A percentile compares a stretch with the other conserved stretches of the same genome.
Conservation (phyloP, 2,329 filamentous ascomycete species). For the Magnaporthiopsis poae region DNA sequence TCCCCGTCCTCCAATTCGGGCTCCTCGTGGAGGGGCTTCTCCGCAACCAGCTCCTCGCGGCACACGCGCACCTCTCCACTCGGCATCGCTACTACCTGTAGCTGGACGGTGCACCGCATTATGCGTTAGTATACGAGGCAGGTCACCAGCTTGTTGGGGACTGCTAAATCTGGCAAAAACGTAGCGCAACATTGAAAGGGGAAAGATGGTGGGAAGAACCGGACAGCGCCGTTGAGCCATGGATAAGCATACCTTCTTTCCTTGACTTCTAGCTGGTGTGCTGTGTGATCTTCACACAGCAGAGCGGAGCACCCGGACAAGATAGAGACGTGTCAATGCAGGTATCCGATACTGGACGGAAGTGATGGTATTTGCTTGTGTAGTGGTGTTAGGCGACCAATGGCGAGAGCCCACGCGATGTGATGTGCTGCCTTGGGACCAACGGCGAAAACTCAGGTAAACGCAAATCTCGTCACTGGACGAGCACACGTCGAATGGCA, state of each 20-base stretch:
- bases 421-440: background rate
- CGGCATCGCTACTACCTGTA: background rate
- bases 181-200: too few relatives aligned
- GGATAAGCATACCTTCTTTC: background rate
- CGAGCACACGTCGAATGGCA: background rate
- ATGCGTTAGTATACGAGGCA: too few relatives aligned
- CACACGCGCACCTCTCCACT: background rate
- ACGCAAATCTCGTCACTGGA: background rate
- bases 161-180: too few relatives aligned
- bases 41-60: background rate
- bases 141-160: too few relatives aligned
- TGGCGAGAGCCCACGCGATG: background rate
- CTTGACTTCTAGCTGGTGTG: background rate
- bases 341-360: background rate
- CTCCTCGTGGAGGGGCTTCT: background rate
- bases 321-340: background rate
- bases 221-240: too few relatives aligned
- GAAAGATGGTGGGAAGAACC: too few relatives aligned
- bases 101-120: background rate
- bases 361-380: background rate
- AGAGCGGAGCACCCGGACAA: background rate
- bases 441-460: background rate
- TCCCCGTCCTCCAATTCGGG: background rate
- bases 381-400: background rate
- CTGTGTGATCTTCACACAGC: background rate